Conservation (phyloP, 169 alveolate genomes). For the Eimeria sp. region DNA sequence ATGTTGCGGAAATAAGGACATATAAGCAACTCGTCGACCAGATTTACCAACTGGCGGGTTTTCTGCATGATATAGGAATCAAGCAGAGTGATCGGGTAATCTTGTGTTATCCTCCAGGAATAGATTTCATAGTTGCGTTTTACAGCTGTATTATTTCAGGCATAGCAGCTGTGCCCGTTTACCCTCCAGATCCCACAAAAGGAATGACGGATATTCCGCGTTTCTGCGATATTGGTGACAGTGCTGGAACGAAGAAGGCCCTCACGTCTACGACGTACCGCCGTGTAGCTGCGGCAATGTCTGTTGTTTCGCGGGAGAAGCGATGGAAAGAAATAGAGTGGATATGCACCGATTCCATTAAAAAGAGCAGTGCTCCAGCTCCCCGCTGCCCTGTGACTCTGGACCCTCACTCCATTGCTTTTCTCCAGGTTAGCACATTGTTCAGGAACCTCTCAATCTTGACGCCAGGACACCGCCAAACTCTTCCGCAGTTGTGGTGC, state of each 20-base stretch:
- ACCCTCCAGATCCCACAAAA: constrained; percentile 89
- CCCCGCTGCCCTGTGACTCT: constrained; percentile 27
- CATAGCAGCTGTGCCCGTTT: constrained; percentile 88
- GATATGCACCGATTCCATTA: constrained; percentile 73
- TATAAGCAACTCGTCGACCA: constrained; percentile 80
- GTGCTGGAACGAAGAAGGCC: constrained; percentile 82
- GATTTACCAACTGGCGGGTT: constrained; percentile 77
- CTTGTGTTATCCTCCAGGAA: constrained; percentile 88
- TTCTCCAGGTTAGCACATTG: constrained; percentile 80
- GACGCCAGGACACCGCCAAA: neutral
- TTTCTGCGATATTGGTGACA: constrained; percentile 87
- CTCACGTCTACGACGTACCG: constrained; percentile 84
- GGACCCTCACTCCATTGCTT: constrained; percentile 82
- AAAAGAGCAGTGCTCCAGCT: neutral
- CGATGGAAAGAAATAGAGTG: constrained; percentile 79
- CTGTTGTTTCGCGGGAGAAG: constrained; percentile 62
- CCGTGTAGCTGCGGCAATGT: constrained; percentile 60
- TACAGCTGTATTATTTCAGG: constrained; percentile 86
- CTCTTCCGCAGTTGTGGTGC: neutral
- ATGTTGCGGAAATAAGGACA: constrained; percentile 57
- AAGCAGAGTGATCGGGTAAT: constrained; percentile 85
- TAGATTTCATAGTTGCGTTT: constrained; percentile 87
- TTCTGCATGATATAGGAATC: constrained; percentile 82
- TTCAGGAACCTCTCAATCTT: neutral
- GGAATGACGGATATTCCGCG: constrained; percentile 87